These are phyloP conservation scores for Rasamsonia emersonii DNA, from an alignment of 2,329 filamentous ascomycete species.

Conservation along the genomic window DNA sequence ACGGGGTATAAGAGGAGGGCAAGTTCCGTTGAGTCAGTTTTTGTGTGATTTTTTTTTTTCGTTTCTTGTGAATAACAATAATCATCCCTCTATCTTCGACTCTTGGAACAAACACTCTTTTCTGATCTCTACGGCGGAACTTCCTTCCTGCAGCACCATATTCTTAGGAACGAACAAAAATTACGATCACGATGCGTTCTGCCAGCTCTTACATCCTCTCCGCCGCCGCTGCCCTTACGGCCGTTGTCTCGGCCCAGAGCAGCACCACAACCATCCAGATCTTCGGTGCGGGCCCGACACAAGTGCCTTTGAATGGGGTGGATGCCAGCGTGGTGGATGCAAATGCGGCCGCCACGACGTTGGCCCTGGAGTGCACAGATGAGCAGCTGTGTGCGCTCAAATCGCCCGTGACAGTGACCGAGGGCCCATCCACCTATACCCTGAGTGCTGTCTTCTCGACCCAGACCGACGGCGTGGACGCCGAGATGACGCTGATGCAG, in stretches of 20 bases:
- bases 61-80: no score
- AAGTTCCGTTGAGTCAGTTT: no score
- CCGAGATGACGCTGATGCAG: conserved; percentile 6
- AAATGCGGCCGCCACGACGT: conserved; percentile 12
- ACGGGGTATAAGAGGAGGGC: no score
- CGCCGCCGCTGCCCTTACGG: no score
- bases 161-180: no score
- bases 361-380: conserved; percentile 10
- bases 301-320: conserved; percentile 3
- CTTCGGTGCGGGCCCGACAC: conserved; percentile 8
- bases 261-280: conserved; percentile 9
- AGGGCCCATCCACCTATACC: conserved; percentile 14
- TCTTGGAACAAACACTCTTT: no score
- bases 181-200: no score
- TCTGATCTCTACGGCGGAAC: no score
- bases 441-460: conserved; percentile 9
- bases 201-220: no score
- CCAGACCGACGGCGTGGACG: conserved; percentile 3
- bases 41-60: no score
- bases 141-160: no score
- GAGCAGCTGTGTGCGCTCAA: conserved; percentile 6
- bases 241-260: conserved; percentile 4
- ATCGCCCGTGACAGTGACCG: conserved; percentile 12
- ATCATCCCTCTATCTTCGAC: no score
- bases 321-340: conserved; percentile 11